Base-by-base conservation (phyloP, 2,329 filamentous ascomycete species). In the Diaporthe vaccinii region DNA sequence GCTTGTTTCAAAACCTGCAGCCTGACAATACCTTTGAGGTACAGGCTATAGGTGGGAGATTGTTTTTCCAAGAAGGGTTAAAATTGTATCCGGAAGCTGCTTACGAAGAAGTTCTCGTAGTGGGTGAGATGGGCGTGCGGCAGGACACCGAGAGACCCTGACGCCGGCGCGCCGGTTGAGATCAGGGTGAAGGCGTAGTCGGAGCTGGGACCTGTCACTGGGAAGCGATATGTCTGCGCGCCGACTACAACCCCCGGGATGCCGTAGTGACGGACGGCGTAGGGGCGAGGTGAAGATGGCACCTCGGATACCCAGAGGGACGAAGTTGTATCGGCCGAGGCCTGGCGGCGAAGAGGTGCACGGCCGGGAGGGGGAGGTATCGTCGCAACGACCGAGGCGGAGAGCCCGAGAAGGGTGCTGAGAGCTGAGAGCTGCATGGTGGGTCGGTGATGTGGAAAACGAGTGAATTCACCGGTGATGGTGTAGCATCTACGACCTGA, bases 71-170 rank as follows among this genome's bases (percentile, higher is more conserved):
- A n/a, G n/a, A n/a, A n/a, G n/a, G n/a, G n/a, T n/a, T n/a, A n/a
- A n/a, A n/a, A n/a, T n/a, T n/a, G n/a, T n/a, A n/a, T n/a, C n/a
- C n/a, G n/a, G n/a, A n/a, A n/a, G n/a, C n/a, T n/a, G n/a, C n/a
- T n/a, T n/a, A n/a, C n/a, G 81, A 85, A 87, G 79, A 88, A 87
- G 80, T 86, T 87, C 79, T 87, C 86, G 74, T 87, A 87, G 75
- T 86, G 84, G 31, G 49, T 77, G 67, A 81, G 78, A 76, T 88
- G 86, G 51, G 82, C 81, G 76, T 87, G 86, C 1, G 86, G 85
- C 4, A 87, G 81, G 5, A 87, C 84, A 22, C 85, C 86, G 0
- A 87, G 79, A 2, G 78, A 78, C 15, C 78, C 77, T 17, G 83
- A 85, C 10, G 77, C 79, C 1, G 85, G 84, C 2, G 84, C 81